phyloP scores from a whole-genome alignment of 345 rosid genomes.

The Citrus sinensis region DVS_A1.0 CM039164.1:3092501-3093000 shows the following conservation, averaged over 20 bases:
- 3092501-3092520: not conserved
- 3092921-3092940: slow-evolving; percentile 23
- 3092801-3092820: too few species aligned
- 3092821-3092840: not conserved
- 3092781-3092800: too few species aligned
- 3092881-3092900: slow-evolving; percentile 11
- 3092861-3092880: not conserved
- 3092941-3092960: slow-evolving; percentile 33
- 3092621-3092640: fast-evolving
- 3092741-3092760: too few species aligned
- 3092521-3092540: not conserved
- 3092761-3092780: too few species aligned
- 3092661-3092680: too few species aligned
- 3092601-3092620: too few species aligned
- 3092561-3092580: not conserved
- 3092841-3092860: slow-evolving; percentile 1
- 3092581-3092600: too few species aligned
- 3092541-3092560: not conserved
- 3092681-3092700: too few species aligned
- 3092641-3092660: too few species aligned
- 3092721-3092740: too few species aligned
- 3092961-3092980: slow-evolving; percentile 25
- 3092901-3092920: not conserved
- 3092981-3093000: slow-evolving; percentile 15
- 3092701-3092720: too few species aligned